Evolutionary conservation across 192 early-diverging fungal genomes (phyloP), one percentile per base, ranked within the genome.

Genomic region (Spizellomyces sp.): DNA sequence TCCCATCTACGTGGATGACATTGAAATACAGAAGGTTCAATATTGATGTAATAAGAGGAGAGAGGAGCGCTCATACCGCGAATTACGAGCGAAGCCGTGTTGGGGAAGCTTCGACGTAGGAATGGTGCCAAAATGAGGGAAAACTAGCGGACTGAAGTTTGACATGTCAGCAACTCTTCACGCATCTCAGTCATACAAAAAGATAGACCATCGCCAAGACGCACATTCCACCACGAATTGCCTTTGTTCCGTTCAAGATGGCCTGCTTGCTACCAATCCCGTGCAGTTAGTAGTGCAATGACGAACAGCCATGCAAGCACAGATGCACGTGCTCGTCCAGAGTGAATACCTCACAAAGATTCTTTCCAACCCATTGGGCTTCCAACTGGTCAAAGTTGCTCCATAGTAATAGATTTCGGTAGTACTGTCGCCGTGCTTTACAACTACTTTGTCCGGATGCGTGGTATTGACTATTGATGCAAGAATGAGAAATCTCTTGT

Each of bases 381-480:
- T 89, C 95, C 95, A 99, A 45, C 89, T 90, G 1, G 94, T 99
- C 56, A 99, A 82, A 1, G 97, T 98, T 36, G 96, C 93, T 7
- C 97, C 96, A 75, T 77, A 87, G n/a, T 70, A 60, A 58, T 81
- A 83, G 50, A 88, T 71, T 48, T 77, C 75, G 36, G 68, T 77
- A 4, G 80, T 66, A 46, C 55, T 17, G 19, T 48, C 64, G 6
- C 55, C 73, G 56, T 54, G 60, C 21, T 65, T 68, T 3, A 74
- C 27, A 48, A 70, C 47, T 7, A 78, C 71, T 48, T 69, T 62
- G 43, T 19, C 61, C 12, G 60, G 60, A 17, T 75, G 62, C 19
- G 36, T 41, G n/a, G 67, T 64, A 45, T 75, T 60, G 61, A 70
- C 73, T 61, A 54, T 54, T 54, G 1, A 36, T 36, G 27, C 3